Percentiles rank a stretch among this genome's conserved stretches.
phyloP scores from a whole-genome alignment of 345 rosid genomes.

The Murraya paniculata region DNA sequence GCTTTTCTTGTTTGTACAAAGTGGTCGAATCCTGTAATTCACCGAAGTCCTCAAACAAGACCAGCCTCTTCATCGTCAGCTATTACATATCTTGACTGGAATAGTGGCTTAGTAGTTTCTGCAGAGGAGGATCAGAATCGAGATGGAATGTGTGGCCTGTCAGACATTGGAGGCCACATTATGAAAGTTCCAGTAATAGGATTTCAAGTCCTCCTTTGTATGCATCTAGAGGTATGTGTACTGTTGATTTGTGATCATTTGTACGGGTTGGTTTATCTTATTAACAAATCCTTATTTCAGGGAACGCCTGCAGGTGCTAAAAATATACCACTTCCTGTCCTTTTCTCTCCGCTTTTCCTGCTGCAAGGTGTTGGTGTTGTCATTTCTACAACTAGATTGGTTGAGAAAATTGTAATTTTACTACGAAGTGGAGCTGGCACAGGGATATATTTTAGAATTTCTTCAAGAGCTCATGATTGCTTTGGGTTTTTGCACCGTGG shows the following conservation, averaged over 20 bases:
- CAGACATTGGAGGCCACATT: conserved; percentile 93
- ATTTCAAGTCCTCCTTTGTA: conserved; percentile 88
- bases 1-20: conserved; percentile 91
- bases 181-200: conserved; percentile 85
- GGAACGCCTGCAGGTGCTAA: conserved; percentile 88
- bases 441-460: conserved; percentile 71
- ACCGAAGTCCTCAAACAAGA: conserved; percentile 48
- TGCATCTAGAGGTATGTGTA: conserved; percentile 76
- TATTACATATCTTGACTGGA: conserved; percentile 86
- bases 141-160: conserved; percentile 69
- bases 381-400: conserved; percentile 68
- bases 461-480: conserved; percentile 74
- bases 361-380: conserved; percentile 86
- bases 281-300: conserved; percentile 40
- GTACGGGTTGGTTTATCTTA: conserved; percentile 24
- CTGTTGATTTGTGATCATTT: conserved; percentile 9
- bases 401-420: conserved; percentile 71
- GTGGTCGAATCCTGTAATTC: conserved; percentile 94
- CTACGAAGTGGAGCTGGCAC: conserved; percentile 66
- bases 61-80: conserved; percentile 61
- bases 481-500: conserved; percentile 93
- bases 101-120: conserved; percentile 72
- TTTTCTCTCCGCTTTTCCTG: conserved; percentile 86
- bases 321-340: conserved; percentile 67
- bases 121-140: conserved; percentile 58